These are phyloP conservation scores for Bolboschoenoplectus hybrid DNA, from an alignment of 202 grass and related monocot species.

Conservation along the genomic window DNA sequence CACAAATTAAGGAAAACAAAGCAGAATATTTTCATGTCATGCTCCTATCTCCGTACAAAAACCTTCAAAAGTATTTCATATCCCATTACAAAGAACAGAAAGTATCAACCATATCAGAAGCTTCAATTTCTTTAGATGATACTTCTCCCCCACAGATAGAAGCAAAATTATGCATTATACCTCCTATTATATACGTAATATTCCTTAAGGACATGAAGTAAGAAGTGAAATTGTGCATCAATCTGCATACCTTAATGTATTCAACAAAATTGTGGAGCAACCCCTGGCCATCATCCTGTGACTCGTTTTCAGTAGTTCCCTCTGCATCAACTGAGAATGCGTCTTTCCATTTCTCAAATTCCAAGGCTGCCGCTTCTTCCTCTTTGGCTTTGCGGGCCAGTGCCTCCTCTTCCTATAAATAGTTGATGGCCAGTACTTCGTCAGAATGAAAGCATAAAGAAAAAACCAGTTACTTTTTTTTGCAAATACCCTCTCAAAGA, in stretches of 20 bases:
- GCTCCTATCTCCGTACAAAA: background rate
- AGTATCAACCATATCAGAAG: background rate
- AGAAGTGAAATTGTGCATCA: background rate
- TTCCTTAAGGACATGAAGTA: background rate
- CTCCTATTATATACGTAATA: background rate
- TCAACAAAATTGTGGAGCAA: conserved; percentile 91
- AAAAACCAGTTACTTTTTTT: too few relatives aligned
- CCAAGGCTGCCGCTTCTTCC: conserved; percentile 62
- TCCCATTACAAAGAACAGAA: background rate
- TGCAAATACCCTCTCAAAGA: background rate
- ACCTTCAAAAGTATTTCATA: background rate
- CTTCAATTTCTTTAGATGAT: conserved; percentile 13
- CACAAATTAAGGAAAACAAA: background rate
- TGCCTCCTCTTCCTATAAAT: conserved; percentile 82
- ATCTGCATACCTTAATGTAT: conserved; percentile 75
- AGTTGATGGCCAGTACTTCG: background rate
- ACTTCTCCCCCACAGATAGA: background rate
- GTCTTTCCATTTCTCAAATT: conserved; percentile 98
- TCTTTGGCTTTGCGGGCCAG: conserved; percentile 69
- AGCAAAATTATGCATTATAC: background rate
- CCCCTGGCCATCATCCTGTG: conserved; percentile 70
- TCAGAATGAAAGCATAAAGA: background rate
- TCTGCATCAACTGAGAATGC: conserved; percentile 95
- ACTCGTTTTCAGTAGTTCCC: conserved; percentile 90
- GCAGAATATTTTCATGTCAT: background rate